phyloP scores from a whole-genome alignment of 164 flowering plant species.

The Cinnamomum chago region DNA sequence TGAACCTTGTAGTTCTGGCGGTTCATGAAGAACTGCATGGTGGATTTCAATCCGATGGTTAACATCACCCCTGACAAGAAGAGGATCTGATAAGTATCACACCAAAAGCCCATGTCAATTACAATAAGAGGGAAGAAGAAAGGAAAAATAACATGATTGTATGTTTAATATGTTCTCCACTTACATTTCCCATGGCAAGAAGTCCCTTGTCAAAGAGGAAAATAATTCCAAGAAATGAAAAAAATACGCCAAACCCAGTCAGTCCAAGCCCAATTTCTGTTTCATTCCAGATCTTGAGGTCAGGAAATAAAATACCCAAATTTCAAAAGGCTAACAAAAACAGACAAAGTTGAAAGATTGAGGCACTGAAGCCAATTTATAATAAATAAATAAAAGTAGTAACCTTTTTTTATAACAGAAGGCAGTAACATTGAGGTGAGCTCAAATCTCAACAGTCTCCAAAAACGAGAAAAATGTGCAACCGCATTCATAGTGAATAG shows the following conservation, averaged over 20 bases:
- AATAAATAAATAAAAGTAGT: no score
- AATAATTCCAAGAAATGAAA: slow-evolving; percentile 78
- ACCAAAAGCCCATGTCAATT: slow-evolving; percentile 9
- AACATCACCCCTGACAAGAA: slow-evolving; percentile 90
- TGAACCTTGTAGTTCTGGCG: slow-evolving; percentile 80
- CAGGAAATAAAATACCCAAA: no score
- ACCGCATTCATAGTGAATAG: no score
- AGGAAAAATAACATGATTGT: background rate
- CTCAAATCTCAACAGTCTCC: no score
- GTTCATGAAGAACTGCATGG: slow-evolving; percentile 88
- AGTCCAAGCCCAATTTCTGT: slow-evolving; percentile 96
- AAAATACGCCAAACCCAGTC: slow-evolving; percentile 88
- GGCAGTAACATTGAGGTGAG: no score
- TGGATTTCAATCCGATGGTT: slow-evolving; percentile 86
- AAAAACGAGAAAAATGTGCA: no score
- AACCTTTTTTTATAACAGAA: no score
- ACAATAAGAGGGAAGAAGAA: slow-evolving; percentile 1
- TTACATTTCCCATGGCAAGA: slow-evolving; percentile 97
- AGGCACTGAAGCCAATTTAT: no score
- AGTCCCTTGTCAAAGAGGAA: slow-evolving; percentile 92
- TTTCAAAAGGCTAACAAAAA: no score
- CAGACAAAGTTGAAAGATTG: no score
- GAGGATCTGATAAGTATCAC: slow-evolving; percentile 61
- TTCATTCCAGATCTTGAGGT: slow-evolving; percentile 15
- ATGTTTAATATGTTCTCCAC: slow-evolving; percentile 12